Evolutionary conservation across 768 basidiomycete genomes (phyloP).

Genomic region (Lactarius trivialis): DNA sequence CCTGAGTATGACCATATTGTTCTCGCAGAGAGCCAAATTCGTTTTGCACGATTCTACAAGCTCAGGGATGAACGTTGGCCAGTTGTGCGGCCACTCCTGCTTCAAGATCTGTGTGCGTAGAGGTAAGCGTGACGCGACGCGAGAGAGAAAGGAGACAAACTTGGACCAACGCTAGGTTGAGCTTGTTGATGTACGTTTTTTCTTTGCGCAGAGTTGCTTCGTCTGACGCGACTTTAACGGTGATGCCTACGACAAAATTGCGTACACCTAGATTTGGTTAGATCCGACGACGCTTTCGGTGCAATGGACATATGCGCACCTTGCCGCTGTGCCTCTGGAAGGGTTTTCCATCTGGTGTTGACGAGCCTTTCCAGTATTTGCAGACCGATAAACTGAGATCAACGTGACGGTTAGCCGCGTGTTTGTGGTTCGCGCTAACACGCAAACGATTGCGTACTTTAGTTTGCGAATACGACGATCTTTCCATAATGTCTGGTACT

Average conservation of each 20-base stretch:
- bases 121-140: slow-evolving; percentile 1
- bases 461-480: slow-evolving; percentile 75
- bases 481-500: slow-evolving; percentile 90
- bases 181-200: slow-evolving; percentile 92
- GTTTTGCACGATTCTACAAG: slow-evolving; percentile 96
- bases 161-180: slow-evolving; percentile 93
- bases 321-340: slow-evolving; percentile 90
- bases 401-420: slow-evolving; percentile 1
- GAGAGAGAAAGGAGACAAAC: slow-evolving; percentile 36
- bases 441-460: slow-evolving; percentile 44
- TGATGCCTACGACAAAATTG: slow-evolving; percentile 92
- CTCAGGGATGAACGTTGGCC: slow-evolving; percentile 96
- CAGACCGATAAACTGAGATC: slow-evolving; percentile 61
- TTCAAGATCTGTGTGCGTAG: slow-evolving; percentile 74
- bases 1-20: slow-evolving; percentile 98
- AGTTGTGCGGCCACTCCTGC: slow-evolving; percentile 99
- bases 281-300: slow-evolving; percentile 8
- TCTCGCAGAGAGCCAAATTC: slow-evolving; percentile 94
- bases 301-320: slow-evolving; percentile 38
- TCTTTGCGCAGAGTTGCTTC: slow-evolving; percentile 83
- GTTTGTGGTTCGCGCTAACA: not conserved
- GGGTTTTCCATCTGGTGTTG: slow-evolving; percentile 89
- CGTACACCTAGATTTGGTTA: slow-evolving; percentile 62
- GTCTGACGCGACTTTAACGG: slow-evolving; percentile 90
- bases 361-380: slow-evolving; percentile 97